A percentile compares a stretch with the other conserved stretches of the same genome.
Conservation (phyloP, 768 basidiomycete genomes). For the Trametes punicea region DNA sequence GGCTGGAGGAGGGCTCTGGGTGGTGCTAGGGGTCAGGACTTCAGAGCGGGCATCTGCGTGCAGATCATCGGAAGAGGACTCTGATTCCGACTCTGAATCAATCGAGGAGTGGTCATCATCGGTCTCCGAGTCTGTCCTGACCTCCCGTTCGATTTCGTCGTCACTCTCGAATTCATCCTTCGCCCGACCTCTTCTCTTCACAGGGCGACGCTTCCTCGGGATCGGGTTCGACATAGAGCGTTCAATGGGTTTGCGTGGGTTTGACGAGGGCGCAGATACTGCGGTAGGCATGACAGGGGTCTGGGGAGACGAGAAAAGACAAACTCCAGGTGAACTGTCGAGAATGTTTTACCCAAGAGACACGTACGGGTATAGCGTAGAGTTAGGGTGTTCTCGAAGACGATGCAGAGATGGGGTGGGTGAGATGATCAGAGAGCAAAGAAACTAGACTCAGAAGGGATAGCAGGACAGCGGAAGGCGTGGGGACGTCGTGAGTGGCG, state of each 20-base stretch:
- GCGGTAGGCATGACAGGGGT: constrained; percentile 17
- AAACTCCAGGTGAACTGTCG: background rate
- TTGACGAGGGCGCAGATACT: constrained; percentile 9
- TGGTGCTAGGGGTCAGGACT: constrained; percentile 64
- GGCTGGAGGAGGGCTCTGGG: constrained; percentile 49
- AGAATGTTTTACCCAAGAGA: constrained; percentile 1
- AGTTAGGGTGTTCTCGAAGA: background rate
- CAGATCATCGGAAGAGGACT: constrained; percentile 58
- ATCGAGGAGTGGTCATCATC: constrained; percentile 59
- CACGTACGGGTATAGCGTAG: background rate
- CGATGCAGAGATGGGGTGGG: background rate
- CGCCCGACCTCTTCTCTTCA: constrained; percentile 63
- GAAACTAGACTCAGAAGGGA: constrained; percentile 2
- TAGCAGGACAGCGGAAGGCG: background rate
- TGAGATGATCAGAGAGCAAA: background rate
- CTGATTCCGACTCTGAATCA: constrained; percentile 68
- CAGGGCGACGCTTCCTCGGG: constrained; percentile 39
- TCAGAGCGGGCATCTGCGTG: constrained; percentile 47
- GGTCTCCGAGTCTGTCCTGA: constrained; percentile 64
- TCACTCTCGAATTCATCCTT: constrained; percentile 63
- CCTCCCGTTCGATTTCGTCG: constrained; percentile 74
- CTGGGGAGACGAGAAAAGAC: constrained; percentile 3
- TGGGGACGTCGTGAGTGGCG: constrained; percentile 18
- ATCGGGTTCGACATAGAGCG: constrained; percentile 18
- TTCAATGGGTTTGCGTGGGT: constrained; percentile 13